These are phyloP conservation scores for Hanseniaspora lachancei DNA, from an alignment of 805 yeast genomes.

Conservation along the genomic window DNA sequence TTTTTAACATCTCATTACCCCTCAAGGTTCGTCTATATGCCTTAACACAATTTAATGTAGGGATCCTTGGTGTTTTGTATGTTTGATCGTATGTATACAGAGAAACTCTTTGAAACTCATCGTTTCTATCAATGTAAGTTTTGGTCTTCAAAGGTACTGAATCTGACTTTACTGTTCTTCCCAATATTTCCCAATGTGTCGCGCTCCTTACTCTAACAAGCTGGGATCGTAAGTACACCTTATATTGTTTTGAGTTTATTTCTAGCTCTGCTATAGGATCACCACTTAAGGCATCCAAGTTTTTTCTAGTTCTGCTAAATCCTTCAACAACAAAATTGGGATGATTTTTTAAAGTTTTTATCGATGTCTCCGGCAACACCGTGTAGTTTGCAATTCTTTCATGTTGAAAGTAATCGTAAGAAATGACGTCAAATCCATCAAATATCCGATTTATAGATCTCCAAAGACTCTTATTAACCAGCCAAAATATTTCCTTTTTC, in stretches of 20 bases:
- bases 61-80: slow-evolving; percentile 16
- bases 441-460: neutral
- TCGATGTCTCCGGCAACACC: slow-evolving; percentile 14
- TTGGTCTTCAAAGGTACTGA: slow-evolving; percentile 13
- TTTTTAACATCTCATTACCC: slow-evolving; percentile 18
- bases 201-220: slow-evolving; percentile 17
- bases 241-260: neutral
- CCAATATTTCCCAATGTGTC: slow-evolving; percentile 23
- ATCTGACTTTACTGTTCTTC: slow-evolving; percentile 16
- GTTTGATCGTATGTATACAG: slow-evolving; percentile 22
- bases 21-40: slow-evolving; percentile 17
- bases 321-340: slow-evolving; percentile 10
- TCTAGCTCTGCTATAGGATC: slow-evolving; percentile 14
- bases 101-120: slow-evolving; percentile 9
- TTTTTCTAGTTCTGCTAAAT: neutral
- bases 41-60: slow-evolving; percentile 16
- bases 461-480: neutral
- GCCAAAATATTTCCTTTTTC: slow-evolving; percentile 5
- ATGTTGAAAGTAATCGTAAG: neutral
- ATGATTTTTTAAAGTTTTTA: slow-evolving; percentile 13
- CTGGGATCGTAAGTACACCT: slow-evolving; percentile 14
- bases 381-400: slow-evolving; percentile 15
- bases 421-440: neutral
- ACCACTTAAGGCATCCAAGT: neutral
- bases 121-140: slow-evolving; percentile 2